Conservation (phyloP, 257 asterid genomes). For the Solanum pennellii region DNA sequence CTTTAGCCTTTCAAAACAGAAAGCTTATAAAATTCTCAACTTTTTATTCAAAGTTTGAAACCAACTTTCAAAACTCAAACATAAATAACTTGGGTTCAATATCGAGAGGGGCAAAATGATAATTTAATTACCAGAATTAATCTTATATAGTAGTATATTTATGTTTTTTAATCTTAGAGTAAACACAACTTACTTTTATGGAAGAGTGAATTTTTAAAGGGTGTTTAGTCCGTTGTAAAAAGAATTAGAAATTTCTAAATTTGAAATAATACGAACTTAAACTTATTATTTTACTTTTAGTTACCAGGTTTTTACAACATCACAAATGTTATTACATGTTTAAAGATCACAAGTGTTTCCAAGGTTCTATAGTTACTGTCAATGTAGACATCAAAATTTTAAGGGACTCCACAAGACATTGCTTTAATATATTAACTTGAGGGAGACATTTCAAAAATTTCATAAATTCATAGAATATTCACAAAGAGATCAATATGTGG, state of each 20-base stretch:
- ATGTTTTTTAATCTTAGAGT: background rate
- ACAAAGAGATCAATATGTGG: background rate
- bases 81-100: background rate
- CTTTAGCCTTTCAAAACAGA: background rate
- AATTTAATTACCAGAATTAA: no score
- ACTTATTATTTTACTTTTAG: background rate
- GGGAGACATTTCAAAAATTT: background rate
- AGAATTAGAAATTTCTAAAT: no score
- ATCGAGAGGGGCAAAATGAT: background rate
- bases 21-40: background rate
- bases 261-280: background rate
- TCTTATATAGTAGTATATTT: no score
- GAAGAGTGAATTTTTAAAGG: background rate
- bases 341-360: background rate
- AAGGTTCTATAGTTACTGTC: background rate
- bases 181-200: background rate
- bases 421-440: no score
- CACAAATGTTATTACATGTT: background rate
- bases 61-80: background rate
- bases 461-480: background rate
- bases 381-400: background rate
- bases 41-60: background rate
- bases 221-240: background rate
- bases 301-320: background rate
- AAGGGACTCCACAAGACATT: background rate